These are phyloP conservation scores for Asclepias syriaca DNA, from an alignment of 257 asterid species.

Conservation along the genomic window DNA sequence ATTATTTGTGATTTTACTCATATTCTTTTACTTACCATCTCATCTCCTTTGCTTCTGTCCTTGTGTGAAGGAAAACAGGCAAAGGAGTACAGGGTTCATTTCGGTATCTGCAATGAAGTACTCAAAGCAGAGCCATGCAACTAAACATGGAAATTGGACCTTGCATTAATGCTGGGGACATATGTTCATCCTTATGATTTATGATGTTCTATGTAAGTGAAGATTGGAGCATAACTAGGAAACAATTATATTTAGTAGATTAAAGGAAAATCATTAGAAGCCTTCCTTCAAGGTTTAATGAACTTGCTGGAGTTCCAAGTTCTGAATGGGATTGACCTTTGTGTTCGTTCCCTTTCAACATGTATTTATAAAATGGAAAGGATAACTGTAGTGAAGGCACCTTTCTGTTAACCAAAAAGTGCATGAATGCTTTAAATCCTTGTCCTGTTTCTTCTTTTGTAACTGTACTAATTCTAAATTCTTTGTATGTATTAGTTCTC, in stretches of 20 bases:
- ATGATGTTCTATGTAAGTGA: no score
- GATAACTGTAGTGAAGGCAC: not conserved
- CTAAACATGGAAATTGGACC: not conserved
- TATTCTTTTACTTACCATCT: not conserved
- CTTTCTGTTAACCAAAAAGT: not conserved
- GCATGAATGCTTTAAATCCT: not conserved
- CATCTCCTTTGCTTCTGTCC: no score
- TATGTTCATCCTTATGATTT: not conserved
- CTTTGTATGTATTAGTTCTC: not conserved
- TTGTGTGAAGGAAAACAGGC: not conserved
- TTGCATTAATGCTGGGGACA: not conserved
- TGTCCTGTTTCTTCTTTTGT: not conserved
- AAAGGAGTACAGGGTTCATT: not conserved
- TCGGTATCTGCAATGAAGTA: not conserved
- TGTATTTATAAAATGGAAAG: not conserved
- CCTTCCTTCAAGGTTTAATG: no score
- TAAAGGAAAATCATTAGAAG: no score
- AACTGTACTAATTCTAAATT: not conserved
- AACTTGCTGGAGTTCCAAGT: slow-evolving; percentile 3
- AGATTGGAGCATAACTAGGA: no score
- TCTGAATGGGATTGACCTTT: not conserved
- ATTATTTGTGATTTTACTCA: not conserved
- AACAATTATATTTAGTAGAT: no score
- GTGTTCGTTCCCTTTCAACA: not conserved
- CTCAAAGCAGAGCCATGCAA: not conserved